Conservation (phyloP, 2,329 filamentous ascomycete species). For the Ilyonectria robusta region DNA sequence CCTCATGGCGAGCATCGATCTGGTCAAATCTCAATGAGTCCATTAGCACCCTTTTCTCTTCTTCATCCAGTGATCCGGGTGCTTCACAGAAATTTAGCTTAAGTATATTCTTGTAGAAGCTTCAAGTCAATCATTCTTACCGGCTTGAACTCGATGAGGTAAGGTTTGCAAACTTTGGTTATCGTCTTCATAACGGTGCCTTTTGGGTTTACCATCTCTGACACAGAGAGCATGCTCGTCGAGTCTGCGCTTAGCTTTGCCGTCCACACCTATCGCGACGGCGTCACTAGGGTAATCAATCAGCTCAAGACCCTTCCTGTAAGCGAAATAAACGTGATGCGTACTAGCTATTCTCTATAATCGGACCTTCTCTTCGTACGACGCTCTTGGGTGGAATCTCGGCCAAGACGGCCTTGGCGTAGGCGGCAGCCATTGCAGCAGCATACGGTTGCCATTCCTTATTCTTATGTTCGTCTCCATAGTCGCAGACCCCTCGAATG, state of each 20-base stretch:
- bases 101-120: neutral
- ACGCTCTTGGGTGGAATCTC: conserved; percentile 18
- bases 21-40: conserved; percentile 27
- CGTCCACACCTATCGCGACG: neutral
- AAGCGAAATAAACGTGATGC: neutral
- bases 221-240: neutral
- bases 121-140: neutral
- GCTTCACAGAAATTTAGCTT: conserved; percentile 8
- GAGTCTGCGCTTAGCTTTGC: neutral
- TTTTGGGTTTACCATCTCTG: neutral
- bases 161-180: neutral
- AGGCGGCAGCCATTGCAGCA: conserved; percentile 49
- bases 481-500: conserved; percentile 53
- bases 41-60: conserved; percentile 8
- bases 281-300: neutral
- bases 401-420: conserved; percentile 30
- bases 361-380: conserved; percentile 13
- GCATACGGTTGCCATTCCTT: conserved; percentile 55
- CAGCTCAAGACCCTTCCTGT: neutral
- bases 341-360: neutral
- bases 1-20: conserved; percentile 23
- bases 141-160: neutral
- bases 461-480: conserved; percentile 52
- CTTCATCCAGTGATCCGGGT: conserved; percentile 6
- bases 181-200: neutral